phyloP scores from a whole-genome alignment of 1,139 yeast genomes.

The Suhomyces atakaporum region DNA sequence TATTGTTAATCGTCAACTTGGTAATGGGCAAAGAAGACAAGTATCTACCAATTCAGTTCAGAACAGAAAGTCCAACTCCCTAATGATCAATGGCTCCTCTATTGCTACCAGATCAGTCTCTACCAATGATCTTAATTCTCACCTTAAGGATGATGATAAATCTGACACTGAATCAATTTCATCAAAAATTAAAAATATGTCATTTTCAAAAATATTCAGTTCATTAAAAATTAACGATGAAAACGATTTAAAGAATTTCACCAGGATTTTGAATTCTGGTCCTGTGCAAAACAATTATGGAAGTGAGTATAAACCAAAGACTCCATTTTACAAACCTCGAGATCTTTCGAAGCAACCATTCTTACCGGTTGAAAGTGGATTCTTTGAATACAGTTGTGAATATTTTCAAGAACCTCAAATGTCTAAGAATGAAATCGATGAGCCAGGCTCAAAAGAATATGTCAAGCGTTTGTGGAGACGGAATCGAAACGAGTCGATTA shows the following conservation, averaged over 20 bases:
- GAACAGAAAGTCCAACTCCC: conserved; percentile 28
- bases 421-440: conserved; percentile 83
- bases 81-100: conserved; percentile 34
- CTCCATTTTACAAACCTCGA: conserved; percentile 52
- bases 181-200: conserved; percentile 39
- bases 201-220: conserved; percentile 46
- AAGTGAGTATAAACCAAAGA: conserved; percentile 49
- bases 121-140: conserved; percentile 23
- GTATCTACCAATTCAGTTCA: conserved; percentile 36
- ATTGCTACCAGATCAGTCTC: conserved; percentile 39
- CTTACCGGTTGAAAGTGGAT: conserved; percentile 70
- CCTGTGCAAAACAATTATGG: conserved; percentile 53
- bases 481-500: conserved; percentile 82
- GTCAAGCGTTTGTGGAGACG: conserved; percentile 86
- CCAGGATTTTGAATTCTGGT: conserved; percentile 39
- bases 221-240: conserved; percentile 47
- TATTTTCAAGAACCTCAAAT: conserved; percentile 97
- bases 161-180: conserved; percentile 40
- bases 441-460: conserved; percentile 89
- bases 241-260: conserved; percentile 39
- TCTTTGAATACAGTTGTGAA: conserved; percentile 86
- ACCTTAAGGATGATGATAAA: conserved; percentile 19
- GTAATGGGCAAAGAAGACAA: conserved; percentile 28
- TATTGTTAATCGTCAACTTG: conserved; percentile 32
- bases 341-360: conserved; percentile 40